Percentiles rank a stretch among this genome's conserved stretches.
Evolutionary conservation across 1,284 basidiomycete species (phyloP).

Genomic region (Rhodotorula glutinis): DNA sequence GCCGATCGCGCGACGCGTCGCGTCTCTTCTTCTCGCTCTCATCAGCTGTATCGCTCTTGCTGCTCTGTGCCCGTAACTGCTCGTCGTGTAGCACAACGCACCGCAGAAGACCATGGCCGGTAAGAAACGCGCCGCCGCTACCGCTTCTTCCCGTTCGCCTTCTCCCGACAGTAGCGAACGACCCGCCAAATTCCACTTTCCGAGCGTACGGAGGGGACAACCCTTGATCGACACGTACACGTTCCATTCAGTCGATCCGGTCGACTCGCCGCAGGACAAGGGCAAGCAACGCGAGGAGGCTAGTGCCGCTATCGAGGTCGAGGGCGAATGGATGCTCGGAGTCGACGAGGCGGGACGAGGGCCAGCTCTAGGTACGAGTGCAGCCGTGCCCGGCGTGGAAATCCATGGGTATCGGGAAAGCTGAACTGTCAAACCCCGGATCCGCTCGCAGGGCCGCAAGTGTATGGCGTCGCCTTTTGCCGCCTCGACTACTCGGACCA

Average conservation of each 20-base stretch:
- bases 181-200: too few relatives aligned
- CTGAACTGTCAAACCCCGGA: too few relatives aligned
- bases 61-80: too few relatives aligned
- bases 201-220: neutral
- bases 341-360: slow-evolving; percentile 97
- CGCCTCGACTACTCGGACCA: slow-evolving; percentile 70
- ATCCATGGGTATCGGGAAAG: too few relatives aligned
- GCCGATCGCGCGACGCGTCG: too few relatives aligned
- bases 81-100: too few relatives aligned
- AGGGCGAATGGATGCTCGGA: slow-evolving; percentile 67
- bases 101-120: neutral
- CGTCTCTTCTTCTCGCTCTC: too few relatives aligned
- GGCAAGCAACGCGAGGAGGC: slow-evolving; percentile 56
- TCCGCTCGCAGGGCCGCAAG: slow-evolving; percentile 64
- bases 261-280: neutral
- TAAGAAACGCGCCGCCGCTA: neutral
- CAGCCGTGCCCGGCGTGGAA: neutral
- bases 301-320: slow-evolving; percentile 72
- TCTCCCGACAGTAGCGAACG: neutral
- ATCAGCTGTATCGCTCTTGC: too few relatives aligned
- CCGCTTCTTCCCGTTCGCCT: neutral
- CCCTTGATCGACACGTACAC: slow-evolving; percentile 72
- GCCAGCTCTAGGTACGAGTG: slow-evolving; percentile 69
- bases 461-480: slow-evolving; percentile 94
- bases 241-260: slow-evolving; percentile 52